Evolutionary conservation across 228 moss, liverwort and hornwort species (phyloP).

Genomic region (Sphagnum magellanicum): DNA sequence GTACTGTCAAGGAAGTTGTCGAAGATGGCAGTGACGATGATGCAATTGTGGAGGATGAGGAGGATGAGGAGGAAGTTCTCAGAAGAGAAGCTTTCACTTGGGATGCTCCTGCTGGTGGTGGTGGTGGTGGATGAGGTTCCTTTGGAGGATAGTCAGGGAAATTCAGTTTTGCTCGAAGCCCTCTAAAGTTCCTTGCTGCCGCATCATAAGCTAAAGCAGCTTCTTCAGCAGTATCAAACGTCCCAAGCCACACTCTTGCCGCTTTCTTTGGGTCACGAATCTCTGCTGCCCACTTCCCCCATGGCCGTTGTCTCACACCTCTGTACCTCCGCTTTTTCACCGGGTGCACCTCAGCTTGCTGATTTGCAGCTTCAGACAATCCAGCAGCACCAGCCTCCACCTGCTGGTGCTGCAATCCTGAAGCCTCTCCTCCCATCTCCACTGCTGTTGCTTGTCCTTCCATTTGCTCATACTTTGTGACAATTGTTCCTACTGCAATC

Average conservation of each 20-base stretch:
- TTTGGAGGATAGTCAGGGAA: constrained; percentile 12
- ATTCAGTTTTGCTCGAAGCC: constrained; percentile 35
- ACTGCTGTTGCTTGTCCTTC: no score
- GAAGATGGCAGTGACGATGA: neutral
- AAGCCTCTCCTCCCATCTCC: no score
- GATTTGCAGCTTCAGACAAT: neutral
- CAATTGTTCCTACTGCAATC: neutral
- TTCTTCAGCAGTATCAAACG: constrained; percentile 40
- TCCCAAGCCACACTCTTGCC: constrained; percentile 35
- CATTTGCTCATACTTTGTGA: neutral
- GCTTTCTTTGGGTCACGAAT: constrained; percentile 43
- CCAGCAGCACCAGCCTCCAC: no score
- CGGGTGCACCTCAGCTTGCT: neutral
- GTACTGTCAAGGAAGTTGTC: neutral
- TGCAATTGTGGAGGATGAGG: neutral
- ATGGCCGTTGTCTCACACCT: constrained; percentile 41
- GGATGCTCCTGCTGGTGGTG: no score
- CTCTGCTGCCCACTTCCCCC: constrained; percentile 55
- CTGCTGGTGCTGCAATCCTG: no score
- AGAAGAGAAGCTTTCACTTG: neutral
- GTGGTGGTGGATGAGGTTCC: neutral
- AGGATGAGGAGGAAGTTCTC: neutral
- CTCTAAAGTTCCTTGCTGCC: constrained; percentile 25
- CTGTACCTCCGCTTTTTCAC: constrained; percentile 28
- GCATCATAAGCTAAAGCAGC: constrained; percentile 42